These are phyloP conservation scores for Lipomyces mesembrius DNA, from an alignment of 805 yeast species.

Conservation along the genomic window DNA sequence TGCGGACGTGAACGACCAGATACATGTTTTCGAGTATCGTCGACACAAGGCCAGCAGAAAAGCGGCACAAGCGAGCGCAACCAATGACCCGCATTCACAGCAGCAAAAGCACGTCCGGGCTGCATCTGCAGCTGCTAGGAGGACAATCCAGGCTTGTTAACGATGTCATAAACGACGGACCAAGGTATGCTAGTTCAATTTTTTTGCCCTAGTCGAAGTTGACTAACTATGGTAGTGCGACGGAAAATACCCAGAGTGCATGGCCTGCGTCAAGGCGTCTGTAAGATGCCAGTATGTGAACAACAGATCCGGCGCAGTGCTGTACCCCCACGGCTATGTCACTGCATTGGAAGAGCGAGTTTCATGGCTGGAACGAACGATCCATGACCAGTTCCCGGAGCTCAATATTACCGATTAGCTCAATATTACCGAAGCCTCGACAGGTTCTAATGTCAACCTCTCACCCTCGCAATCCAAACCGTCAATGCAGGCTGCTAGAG, in stretches of 20 bases:
- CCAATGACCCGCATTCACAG: not conserved
- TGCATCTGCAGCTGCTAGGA: slow-evolving; percentile 13
- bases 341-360: slow-evolving; percentile 29
- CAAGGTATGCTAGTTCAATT: slow-evolving; percentile 14
- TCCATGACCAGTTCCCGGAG: slow-evolving; percentile 24
- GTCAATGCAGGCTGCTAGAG: not conserved
- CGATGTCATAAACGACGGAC: slow-evolving; percentile 35
- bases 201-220: not conserved
- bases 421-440: slow-evolving; percentile 20
- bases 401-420: slow-evolving; percentile 24
- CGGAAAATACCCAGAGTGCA: slow-evolving; percentile 34
- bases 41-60: not conserved
- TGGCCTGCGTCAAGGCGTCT: slow-evolving; percentile 29
- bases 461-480: slow-evolving; percentile 2
- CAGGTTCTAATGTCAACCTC: slow-evolving; percentile 17
- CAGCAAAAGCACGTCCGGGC: not conserved
- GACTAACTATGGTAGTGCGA: slow-evolving; percentile 24
- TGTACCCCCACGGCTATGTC: slow-evolving; percentile 29
- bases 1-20: slow-evolving; percentile 26
- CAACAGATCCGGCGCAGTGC: slow-evolving; percentile 26
- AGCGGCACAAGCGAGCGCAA: not conserved
- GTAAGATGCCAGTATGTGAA: slow-evolving; percentile 31
- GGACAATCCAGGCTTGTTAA: slow-evolving; percentile 34
- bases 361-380: slow-evolving; percentile 26
- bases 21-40: slow-evolving; percentile 23